Conservation (phyloP, 805 yeast species). For the Candida xyloterini region DNA sequence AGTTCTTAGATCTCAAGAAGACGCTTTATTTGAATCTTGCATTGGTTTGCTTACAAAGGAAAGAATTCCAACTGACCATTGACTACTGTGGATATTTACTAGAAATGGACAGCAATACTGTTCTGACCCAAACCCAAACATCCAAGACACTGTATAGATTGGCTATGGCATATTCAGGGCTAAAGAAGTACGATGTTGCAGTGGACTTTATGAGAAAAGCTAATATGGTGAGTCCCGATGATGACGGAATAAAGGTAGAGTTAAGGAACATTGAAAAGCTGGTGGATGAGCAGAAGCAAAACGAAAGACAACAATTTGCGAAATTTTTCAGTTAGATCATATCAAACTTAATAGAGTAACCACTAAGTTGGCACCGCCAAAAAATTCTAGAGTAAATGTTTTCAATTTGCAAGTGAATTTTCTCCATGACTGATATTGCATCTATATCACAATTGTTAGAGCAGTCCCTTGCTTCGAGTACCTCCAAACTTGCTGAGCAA, state of each 20-base stretch:
- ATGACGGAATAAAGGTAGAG: constrained; percentile 46
- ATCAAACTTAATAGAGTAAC: not conserved
- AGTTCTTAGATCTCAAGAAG: constrained; percentile 50
- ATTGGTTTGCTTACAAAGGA: constrained; percentile 47
- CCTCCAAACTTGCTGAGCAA: constrained; percentile 66
- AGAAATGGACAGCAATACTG: constrained; percentile 40
- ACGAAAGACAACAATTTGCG: constrained; percentile 54
- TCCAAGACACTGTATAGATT: constrained; percentile 30
- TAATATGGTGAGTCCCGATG: constrained; percentile 41
- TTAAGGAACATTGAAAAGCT: constrained; percentile 39
- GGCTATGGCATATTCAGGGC: constrained; percentile 33
- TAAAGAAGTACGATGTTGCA: constrained; percentile 50
- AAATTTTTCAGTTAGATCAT: constrained; percentile 49
- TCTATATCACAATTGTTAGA: constrained; percentile 53
- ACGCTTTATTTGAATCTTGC: constrained; percentile 57
- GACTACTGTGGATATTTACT: constrained; percentile 55
- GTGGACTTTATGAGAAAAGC: constrained; percentile 46
- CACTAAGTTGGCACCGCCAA: constrained; percentile 1
- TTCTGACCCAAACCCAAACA: constrained; percentile 24
- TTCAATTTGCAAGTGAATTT: constrained; percentile 5
- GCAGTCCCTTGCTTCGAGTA: constrained; percentile 61
- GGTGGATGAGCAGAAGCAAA: constrained; percentile 42
- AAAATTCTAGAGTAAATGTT: constrained; percentile 8
- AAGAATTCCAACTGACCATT: constrained; percentile 46
- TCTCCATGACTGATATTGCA: constrained; percentile 44